These are phyloP conservation scores for Yarrowia sp. DNA, from an alignment of 805 yeast species.

Conservation along the genomic window DNA sequence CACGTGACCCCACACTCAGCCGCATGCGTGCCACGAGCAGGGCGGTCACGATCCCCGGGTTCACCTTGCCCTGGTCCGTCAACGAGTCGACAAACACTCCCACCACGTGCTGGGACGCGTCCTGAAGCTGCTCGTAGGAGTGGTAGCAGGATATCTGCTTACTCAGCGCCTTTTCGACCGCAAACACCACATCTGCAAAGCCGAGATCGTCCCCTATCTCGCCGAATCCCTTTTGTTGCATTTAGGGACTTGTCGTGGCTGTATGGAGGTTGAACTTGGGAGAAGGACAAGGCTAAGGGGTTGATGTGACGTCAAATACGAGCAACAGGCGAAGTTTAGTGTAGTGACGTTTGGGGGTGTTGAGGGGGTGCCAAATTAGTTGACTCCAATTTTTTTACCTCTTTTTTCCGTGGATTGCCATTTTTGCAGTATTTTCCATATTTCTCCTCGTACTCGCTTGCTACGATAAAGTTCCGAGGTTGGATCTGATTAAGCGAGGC, in stretches of 20 bases:
- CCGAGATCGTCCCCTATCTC: neutral
- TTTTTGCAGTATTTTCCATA: too few relatives aligned
- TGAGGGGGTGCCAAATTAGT: too few relatives aligned
- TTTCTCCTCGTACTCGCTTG: slow-evolving; percentile 1
- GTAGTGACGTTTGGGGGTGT: too few relatives aligned
- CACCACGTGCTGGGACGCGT: neutral
- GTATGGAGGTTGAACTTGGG: too few relatives aligned
- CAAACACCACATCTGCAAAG: neutral
- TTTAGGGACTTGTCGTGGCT: neutral
- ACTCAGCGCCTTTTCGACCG: slow-evolving; percentile 3
- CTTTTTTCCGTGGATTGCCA: too few relatives aligned
- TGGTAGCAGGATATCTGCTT: neutral
- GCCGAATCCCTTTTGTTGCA: slow-evolving; percentile 9
- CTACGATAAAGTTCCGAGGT: slow-evolving; percentile 13
- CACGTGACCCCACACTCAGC: slow-evolving; percentile 15
- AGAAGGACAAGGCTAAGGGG: too few relatives aligned
- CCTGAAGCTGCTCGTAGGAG: slow-evolving; percentile 17
- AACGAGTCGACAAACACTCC: slow-evolving; percentile 16
- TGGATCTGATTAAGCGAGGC: neutral
- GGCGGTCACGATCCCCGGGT: slow-evolving; percentile 15
- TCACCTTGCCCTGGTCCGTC: neutral
- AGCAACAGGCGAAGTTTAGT: too few relatives aligned
- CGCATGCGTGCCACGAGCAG: slow-evolving; percentile 23
- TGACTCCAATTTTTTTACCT: too few relatives aligned
- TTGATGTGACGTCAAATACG: too few relatives aligned